A percentile compares a stretch with the other conserved stretches of the same genome.
phyloP scores from a whole-genome alignment of 2,329 filamentous ascomycete species.

The Clonostachys rosea region DNA sequence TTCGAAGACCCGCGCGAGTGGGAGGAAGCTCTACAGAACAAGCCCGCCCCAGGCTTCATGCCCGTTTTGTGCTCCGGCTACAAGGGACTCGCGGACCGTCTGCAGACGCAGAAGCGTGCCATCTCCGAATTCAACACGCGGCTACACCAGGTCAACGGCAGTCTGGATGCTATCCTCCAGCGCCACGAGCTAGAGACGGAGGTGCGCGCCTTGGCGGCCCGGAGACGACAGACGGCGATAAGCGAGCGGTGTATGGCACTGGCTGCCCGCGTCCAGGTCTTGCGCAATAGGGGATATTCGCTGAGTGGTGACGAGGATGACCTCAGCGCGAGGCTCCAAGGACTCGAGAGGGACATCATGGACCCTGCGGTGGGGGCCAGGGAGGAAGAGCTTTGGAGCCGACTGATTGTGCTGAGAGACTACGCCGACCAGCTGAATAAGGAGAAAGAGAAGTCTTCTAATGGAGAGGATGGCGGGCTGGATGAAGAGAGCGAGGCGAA shows the following conservation, averaged over 20 bases:
- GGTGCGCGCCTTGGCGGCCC: constrained; percentile 68
- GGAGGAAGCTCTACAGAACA: constrained; percentile 78
- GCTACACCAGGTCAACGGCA: constrained; percentile 75
- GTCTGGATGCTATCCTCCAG: constrained; percentile 66
- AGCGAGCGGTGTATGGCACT: constrained; percentile 70
- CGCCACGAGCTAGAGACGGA: constrained; percentile 74
- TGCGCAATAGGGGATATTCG: constrained; percentile 77
- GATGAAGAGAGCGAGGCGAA: constrained; percentile 67
- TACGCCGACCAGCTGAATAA: constrained; percentile 68
- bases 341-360: constrained; percentile 63
- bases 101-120: constrained; percentile 67
- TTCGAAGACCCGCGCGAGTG: constrained; percentile 74
- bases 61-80: constrained; percentile 75
- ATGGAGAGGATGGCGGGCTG: constrained; percentile 50
- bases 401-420: constrained; percentile 70
- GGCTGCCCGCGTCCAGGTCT: constrained; percentile 74
- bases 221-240: constrained; percentile 67
- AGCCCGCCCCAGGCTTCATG: constrained; percentile 71
- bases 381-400: constrained; percentile 82
- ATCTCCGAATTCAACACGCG: constrained; percentile 66
- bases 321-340: constrained; percentile 65
- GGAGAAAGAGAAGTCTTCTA: constrained; percentile 66
- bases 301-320: constrained; percentile 77
- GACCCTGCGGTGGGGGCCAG: constrained; percentile 72
- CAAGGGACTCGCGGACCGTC: constrained; percentile 63